These are phyloP conservation scores for Dioscorea dumetorum DNA, from an alignment of 106 monocot species.

Conservation along the genomic window DNA sequence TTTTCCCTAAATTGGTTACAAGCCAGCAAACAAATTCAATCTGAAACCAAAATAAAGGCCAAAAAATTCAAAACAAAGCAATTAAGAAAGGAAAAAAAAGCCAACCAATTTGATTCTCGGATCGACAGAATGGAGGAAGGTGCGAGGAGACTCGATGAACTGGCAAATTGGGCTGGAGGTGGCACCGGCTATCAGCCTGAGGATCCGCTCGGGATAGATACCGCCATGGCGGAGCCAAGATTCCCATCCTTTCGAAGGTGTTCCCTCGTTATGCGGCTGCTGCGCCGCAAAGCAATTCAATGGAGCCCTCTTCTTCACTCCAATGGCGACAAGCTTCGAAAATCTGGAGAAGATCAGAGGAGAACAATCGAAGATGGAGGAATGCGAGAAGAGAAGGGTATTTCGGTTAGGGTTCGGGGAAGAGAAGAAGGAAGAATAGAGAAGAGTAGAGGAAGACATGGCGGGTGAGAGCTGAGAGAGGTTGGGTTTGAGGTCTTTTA, in stretches of 20 bases:
- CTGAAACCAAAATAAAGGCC: too few relatives aligned
- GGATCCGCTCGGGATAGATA: slow-evolving; percentile 32
- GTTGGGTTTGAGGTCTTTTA: background rate
- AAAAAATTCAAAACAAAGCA: too few relatives aligned
- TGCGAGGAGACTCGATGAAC: slow-evolving; percentile 62
- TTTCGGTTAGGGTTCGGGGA: background rate
- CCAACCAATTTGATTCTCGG: slow-evolving; percentile 85
- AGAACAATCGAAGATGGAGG: background rate
- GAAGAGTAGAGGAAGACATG: background rate
- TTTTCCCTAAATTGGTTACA: too few relatives aligned
- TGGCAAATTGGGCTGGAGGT: slow-evolving; percentile 60
- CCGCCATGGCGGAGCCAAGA: slow-evolving; percentile 29
- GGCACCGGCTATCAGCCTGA: slow-evolving; percentile 58
- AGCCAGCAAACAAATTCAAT: too few relatives aligned
- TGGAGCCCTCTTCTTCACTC: background rate
- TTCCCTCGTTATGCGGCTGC: background rate
- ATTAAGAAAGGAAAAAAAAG: too few relatives aligned
- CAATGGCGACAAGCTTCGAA: too few relatives aligned
- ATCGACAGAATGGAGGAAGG: slow-evolving; percentile 61
- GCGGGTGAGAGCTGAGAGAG: background rate
- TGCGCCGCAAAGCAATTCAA: background rate
- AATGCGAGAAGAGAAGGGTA: background rate
- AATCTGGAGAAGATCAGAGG: too few relatives aligned
- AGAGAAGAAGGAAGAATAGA: slow-evolving; percentile 4
- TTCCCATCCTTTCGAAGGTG: slow-evolving; percentile 9